A percentile compares a stretch with the other conserved stretches of the same genome.
Conservation (phyloP, 2,329 filamentous ascomycete species). For the Capronia epimyces region DNA sequence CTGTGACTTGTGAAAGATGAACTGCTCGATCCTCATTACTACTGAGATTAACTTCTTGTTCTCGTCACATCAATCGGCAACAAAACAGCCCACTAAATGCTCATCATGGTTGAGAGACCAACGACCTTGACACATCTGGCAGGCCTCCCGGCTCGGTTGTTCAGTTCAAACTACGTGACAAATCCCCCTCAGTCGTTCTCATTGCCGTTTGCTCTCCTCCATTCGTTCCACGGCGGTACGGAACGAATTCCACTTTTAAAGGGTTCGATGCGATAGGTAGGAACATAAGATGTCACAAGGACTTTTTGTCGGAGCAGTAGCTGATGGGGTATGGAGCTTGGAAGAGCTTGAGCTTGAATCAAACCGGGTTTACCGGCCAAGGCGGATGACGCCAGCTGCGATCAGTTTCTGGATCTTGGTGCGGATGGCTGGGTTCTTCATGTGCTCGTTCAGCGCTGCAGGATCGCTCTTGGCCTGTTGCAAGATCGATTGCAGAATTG, state of each 20-base stretch:
- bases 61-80: neutral
- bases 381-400: constrained; percentile 82
- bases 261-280: no score
- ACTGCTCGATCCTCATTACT: no score
- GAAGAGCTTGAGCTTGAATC: neutral
- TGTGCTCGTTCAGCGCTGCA: constrained; percentile 88
- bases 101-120: neutral
- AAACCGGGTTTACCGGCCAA: constrained; percentile 49
- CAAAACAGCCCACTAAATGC: neutral
- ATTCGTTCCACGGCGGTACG: neutral
- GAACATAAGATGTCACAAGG: no score
- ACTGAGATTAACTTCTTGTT: no score
- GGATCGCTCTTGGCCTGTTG: constrained; percentile 95
- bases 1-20: no score
- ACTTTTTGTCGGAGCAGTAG: no score
- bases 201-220: neutral
- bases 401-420: constrained; percentile 93
- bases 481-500: constrained; percentile 94
- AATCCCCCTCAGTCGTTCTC: neutral
- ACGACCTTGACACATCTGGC: neutral
- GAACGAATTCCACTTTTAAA: no score
- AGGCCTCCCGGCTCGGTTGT: no score
- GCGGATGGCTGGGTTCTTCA: constrained; percentile 82
- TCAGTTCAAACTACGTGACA: no score
- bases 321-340: no score